Evolutionary conservation across 148 eudicot genomes (phyloP), one percentile per base, ranked within the genome.

Genomic region (Polygonum maritimum): DNA sequence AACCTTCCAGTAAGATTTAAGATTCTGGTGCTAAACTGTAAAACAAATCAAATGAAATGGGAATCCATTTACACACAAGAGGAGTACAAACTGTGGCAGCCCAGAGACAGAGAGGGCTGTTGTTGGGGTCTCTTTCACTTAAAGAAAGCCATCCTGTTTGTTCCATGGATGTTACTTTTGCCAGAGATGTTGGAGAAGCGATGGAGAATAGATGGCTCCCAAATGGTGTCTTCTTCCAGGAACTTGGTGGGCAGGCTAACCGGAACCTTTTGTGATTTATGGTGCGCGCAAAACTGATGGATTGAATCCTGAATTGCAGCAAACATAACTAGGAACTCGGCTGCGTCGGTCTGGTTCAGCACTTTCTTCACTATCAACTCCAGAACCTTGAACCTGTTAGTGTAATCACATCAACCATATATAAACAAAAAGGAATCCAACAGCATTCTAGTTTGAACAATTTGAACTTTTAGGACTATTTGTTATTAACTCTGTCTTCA

Each of bases 331-430:
- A 92, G 78, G 71, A 95, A 92, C 81, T 91, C 94, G 0, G 87
- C 99, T 3, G 97, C 99, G 82, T 92, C 97, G 5, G 81, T 81
- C 63, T 83, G 86, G 73, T 79, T 82, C 78, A 92, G 78, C 83
- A 95, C 89, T 83, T 88, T 92, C 88, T 89, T 89, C 82, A 87
- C 84, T 21, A 81, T 89, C 85, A 92, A 75, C 81, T 92, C 91
- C 80, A 92, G 76, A 69, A 90, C 94, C 84, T 85, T 92, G 76
- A 76, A 82, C 86, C 97, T 94, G 81, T 41, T 21, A 33, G 14
- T 33, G 11, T 10, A 69, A 11, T 36, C 40, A 69, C 7, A 69
- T 13, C 26, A 8, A 3, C 7, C 72, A 67, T 4, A 4, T 19
- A 9, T 36, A 47, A n/a, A 39, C 5, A 62, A 62, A 62, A 21